phyloP scores from a whole-genome alignment of 1,284 basidiomycete genomes.

The Amylostereum areolatum region DNA sequence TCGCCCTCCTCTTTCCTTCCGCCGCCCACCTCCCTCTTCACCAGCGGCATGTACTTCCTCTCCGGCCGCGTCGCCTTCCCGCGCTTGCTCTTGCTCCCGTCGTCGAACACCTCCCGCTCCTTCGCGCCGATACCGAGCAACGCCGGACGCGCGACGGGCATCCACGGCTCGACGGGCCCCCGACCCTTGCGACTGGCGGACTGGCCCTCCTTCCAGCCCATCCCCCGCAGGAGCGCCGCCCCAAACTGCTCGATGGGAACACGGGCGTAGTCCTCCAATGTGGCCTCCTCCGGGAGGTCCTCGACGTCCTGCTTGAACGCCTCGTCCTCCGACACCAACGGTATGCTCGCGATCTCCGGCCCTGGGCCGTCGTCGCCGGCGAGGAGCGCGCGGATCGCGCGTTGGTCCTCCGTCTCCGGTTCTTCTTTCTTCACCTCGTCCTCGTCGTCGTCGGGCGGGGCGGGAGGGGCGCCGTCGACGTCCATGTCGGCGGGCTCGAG shows the following conservation, averaged over 20 bases:
- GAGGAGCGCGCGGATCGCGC: slow-evolving; percentile 68
- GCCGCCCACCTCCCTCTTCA: slow-evolving; percentile 44
- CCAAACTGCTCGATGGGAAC: slow-evolving; percentile 94
- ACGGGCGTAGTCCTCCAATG: slow-evolving; percentile 83
- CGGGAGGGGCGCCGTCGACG: slow-evolving; percentile 16
- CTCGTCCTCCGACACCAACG: slow-evolving; percentile 67
- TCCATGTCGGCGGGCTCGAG: slow-evolving; percentile 33
- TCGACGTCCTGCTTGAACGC: slow-evolving; percentile 78
- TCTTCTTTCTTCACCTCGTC: slow-evolving; percentile 29
- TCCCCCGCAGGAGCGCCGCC: slow-evolving; percentile 87
- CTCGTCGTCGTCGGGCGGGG: slow-evolving; percentile 20
- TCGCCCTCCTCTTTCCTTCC: slow-evolving; percentile 16
- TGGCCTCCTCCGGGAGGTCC: slow-evolving; percentile 70
- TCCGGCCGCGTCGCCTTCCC: slow-evolving; percentile 41
- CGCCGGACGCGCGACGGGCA: slow-evolving; percentile 77
- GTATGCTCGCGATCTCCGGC: slow-evolving; percentile 43
- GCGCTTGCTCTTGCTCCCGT: slow-evolving; percentile 52
- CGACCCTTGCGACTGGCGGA: slow-evolving; percentile 53
- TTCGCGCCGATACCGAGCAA: slow-evolving; percentile 90
- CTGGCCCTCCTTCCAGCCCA: slow-evolving; percentile 91
- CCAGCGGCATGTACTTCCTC: slow-evolving; percentile 71
- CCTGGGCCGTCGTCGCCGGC: slow-evolving; percentile 36
- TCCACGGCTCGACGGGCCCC: slow-evolving; percentile 63
- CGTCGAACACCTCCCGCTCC: slow-evolving; percentile 63
- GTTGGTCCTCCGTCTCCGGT: slow-evolving; percentile 62